Percentiles rank a stretch among this genome's conserved stretches.
phyloP scores from a whole-genome alignment of 2,329 filamentous ascomycete genomes.

The Ceratocystis harringtonii region DNA sequence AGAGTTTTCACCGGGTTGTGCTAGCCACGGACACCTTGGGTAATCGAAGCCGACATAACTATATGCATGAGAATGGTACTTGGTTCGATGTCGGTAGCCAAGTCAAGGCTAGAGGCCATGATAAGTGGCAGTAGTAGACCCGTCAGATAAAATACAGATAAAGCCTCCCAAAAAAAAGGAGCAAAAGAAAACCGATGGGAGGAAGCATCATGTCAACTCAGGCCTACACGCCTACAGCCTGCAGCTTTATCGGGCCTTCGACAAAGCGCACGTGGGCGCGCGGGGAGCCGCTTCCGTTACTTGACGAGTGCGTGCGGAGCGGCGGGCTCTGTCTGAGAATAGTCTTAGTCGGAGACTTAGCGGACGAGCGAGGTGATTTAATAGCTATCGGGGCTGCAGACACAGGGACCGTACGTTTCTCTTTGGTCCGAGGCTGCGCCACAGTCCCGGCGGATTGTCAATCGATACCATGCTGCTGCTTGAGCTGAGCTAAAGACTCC shows the following conservation, averaged over 20 bases:
- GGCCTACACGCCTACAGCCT: conserved; percentile 17
- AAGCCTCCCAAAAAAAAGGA: not conserved
- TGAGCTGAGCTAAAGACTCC: conserved; percentile 95
- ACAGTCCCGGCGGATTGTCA: conserved; percentile 68
- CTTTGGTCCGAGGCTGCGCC: conserved; percentile 28
- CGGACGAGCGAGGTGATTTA: conserved; percentile 16
- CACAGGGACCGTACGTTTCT: conserved; percentile 17
- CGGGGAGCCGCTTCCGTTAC: conserved; percentile 14
- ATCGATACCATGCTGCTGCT: conserved; percentile 96
- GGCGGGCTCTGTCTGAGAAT: conserved; percentile 17
- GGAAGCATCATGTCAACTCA: conserved; percentile 9
- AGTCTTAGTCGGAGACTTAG: conserved; percentile 15
- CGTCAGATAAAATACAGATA: not conserved
- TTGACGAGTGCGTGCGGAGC: conserved; percentile 8
- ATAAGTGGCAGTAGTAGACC: not conserved
- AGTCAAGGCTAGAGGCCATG: not conserved
- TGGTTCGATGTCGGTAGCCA: not conserved
- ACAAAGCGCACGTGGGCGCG: conserved; percentile 17
- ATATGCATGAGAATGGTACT: not conserved
- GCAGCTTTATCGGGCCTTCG: conserved; percentile 14
- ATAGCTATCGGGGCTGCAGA: conserved; percentile 16
- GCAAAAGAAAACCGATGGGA: not conserved
- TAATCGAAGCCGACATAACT: not conserved
- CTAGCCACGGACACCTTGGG: not conserved
- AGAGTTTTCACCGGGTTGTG: not conserved